phyloP scores from a whole-genome alignment of 257 asterid genomes.

The Solanum bulbocastanum region DNA sequence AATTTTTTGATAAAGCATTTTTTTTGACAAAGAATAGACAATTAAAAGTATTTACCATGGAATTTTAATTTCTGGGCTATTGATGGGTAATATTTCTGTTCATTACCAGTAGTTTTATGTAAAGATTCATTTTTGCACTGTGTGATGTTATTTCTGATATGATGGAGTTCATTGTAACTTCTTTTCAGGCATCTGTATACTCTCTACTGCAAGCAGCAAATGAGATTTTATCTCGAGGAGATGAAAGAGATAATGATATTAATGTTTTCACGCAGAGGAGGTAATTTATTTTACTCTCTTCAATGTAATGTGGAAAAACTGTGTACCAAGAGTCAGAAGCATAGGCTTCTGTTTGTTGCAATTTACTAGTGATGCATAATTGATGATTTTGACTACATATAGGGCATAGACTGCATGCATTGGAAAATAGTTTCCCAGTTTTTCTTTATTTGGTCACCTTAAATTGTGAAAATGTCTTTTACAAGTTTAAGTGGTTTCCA shows the following conservation, averaged over 20 bases:
- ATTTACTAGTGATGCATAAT: not conserved
- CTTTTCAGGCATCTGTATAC: constrained; percentile 77
- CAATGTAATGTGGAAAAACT: not conserved
- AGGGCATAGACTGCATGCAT: not conserved
- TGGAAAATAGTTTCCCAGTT: not conserved
- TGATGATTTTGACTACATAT: not conserved
- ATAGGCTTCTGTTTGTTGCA: not conserved
- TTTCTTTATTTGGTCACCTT: not conserved
- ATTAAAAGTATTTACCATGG: not conserved
- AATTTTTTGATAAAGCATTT: no score
- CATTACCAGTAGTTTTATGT: not conserved
- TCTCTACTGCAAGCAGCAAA: constrained; percentile 80
- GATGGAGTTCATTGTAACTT: not conserved
- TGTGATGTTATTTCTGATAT: not conserved
- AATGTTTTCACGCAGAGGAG: constrained; percentile 78
- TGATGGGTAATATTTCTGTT: not conserved
- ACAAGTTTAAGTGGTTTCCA: not conserved
- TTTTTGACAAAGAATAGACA: not conserved
- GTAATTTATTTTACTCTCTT: constrained; percentile 19
- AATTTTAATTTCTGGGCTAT: not conserved
- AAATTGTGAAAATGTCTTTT: not conserved
- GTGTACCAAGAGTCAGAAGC: not conserved
- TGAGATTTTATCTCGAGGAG: constrained; percentile 90
- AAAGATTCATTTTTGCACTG: not conserved
- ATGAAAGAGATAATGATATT: constrained; percentile 81